phyloP scores from a whole-genome alignment of 1,139 yeast species.

The Kodamaea anthophila region DNA sequence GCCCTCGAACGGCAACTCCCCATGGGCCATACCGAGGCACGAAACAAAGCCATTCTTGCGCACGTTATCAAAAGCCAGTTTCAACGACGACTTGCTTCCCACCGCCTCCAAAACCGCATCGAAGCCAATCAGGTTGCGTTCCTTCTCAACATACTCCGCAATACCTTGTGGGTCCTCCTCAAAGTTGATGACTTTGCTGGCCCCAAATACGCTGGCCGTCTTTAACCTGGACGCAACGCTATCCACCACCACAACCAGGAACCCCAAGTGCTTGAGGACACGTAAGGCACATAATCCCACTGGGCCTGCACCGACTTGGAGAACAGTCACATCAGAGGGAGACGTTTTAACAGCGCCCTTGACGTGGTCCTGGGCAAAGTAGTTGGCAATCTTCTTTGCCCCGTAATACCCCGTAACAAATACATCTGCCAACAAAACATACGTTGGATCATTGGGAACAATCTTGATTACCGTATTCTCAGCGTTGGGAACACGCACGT shows the following conservation, averaged over 20 bases:
- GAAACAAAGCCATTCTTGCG: constrained; percentile 56
- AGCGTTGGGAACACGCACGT: constrained; percentile 53
- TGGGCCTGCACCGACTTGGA: constrained; percentile 62
- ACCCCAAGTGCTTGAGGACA: constrained; percentile 42
- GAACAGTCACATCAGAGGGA: constrained; percentile 31
- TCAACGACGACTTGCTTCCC: constrained; percentile 46
- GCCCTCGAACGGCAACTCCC: constrained; percentile 51
- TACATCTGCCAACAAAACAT: constrained; percentile 60
- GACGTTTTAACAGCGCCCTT: constrained; percentile 11
- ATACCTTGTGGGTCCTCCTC: constrained; percentile 26
- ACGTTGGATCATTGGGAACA: constrained; percentile 32
- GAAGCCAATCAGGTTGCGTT: constrained; percentile 38
- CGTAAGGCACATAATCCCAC: constrained; percentile 55
- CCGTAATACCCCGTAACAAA: constrained; percentile 64
- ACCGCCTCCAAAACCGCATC: constrained; percentile 58
- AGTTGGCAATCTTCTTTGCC: constrained; percentile 42
- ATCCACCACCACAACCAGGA: constrained; percentile 43
- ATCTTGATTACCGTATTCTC: constrained; percentile 41
- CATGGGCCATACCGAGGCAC: constrained; percentile 61
- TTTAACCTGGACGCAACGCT: constrained; percentile 42
- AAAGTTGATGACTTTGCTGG: constrained; percentile 35
- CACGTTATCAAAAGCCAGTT: constrained; percentile 46
- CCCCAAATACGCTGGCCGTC: constrained; percentile 43
- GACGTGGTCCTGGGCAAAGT: constrained; percentile 20
- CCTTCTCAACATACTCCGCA: constrained; percentile 18